These are phyloP conservation scores for Plectosphaerella sp. DNA, from an alignment of 2,329 filamentous ascomycete genomes.

Conservation along the genomic window DNA sequence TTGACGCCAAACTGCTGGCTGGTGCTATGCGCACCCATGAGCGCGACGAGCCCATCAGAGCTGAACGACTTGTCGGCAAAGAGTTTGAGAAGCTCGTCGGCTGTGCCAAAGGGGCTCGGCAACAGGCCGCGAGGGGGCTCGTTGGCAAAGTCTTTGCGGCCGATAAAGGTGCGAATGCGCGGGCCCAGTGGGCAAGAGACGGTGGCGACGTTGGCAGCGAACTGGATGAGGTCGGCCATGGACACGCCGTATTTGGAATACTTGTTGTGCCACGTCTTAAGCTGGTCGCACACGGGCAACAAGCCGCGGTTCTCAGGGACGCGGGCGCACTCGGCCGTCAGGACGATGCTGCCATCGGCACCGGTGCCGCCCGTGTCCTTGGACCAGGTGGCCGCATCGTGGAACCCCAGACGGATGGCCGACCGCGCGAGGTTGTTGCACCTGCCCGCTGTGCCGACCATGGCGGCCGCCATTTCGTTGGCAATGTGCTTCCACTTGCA, in stretches of 20 bases:
- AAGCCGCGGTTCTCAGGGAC: constrained; percentile 43
- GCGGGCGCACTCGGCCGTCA: constrained; percentile 30
- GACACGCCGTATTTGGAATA: constrained; percentile 37
- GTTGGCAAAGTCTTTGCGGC: constrained; percentile 39
- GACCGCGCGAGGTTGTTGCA: constrained; percentile 39
- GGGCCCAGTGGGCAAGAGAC: constrained; percentile 41
- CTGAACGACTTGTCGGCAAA: constrained; percentile 51
- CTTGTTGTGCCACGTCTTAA: constrained; percentile 33
- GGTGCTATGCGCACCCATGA: constrained; percentile 50
- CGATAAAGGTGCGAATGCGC: constrained; percentile 44
- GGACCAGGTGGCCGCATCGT: constrained; percentile 42
- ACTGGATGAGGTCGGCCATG: constrained; percentile 51
- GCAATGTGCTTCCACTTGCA: constrained; percentile 41
- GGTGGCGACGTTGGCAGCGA: constrained; percentile 45
- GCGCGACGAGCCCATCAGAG: constrained; percentile 44
- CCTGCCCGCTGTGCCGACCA: constrained; percentile 29
- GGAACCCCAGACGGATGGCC: constrained; percentile 42
- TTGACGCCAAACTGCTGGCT: constrained; percentile 44
- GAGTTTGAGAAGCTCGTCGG: constrained; percentile 41
- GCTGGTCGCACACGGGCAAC: constrained; percentile 33
- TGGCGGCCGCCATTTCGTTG: constrained; percentile 29
- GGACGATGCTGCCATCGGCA: constrained; percentile 41
- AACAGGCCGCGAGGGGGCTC: constrained; percentile 35
- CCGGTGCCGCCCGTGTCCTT: constrained; percentile 32
- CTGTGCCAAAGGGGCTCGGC: constrained; percentile 35